phyloP scores from a whole-genome alignment of 305 asterid species.

The Fraxinus greggii region DNA sequence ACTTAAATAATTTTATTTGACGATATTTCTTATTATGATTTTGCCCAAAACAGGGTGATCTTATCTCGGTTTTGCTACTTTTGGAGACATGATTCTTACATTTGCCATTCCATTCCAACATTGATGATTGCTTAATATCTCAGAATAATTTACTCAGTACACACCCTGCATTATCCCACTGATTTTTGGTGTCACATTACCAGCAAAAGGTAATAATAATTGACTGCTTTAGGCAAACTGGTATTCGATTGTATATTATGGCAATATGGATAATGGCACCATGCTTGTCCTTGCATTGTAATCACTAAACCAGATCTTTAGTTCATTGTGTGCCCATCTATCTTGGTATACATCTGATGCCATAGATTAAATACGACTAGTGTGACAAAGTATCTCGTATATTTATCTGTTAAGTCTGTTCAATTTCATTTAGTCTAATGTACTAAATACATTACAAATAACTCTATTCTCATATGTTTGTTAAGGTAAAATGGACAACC shows the following conservation, averaged over 20 bases:
- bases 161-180: not conserved
- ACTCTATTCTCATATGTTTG: not conserved
- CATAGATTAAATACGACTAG: not conserved
- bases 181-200: not conserved
- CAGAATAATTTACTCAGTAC: not conserved
- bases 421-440: not conserved
- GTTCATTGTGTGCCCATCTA: not conserved
- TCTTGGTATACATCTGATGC: not conserved
- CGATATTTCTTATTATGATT: not conserved
- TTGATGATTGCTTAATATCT: not conserved
- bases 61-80: not conserved
- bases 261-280: not conserved
- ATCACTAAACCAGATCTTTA: not conserved
- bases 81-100: not conserved
- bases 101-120: not conserved
- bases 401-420: not conserved
- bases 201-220: not conserved
- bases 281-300: not conserved
- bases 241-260: not conserved
- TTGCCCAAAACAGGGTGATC: not conserved
- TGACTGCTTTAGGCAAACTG: not conserved
- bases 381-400: not conserved
- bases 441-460: not conserved
- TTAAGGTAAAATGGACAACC: not conserved
- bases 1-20: not conserved